phyloP scores from a whole-genome alignment of 805 yeast genomes.

The Lachancea sp. region DNA sequence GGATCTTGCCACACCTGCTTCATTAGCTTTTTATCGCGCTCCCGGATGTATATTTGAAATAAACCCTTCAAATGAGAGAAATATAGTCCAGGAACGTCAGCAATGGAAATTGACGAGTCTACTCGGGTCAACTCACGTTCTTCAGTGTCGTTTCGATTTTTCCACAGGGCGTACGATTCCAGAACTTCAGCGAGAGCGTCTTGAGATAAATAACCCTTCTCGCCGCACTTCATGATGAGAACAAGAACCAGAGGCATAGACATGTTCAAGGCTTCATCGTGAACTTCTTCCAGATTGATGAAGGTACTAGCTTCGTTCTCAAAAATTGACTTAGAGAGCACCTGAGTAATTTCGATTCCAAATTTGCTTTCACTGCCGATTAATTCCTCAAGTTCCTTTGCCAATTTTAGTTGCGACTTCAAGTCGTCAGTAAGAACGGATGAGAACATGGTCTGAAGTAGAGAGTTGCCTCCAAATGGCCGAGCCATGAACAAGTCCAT shows the following conservation, averaged over 20 bases:
- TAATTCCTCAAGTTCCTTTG: conserved; percentile 40
- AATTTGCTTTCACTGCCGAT: conserved; percentile 23
- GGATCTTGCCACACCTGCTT: conserved; percentile 82
- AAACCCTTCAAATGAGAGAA: conserved; percentile 54
- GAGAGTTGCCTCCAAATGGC: conserved; percentile 59
- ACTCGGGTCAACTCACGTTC: conserved; percentile 12
- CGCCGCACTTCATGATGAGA: conserved; percentile 22
- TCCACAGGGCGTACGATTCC: conserved; percentile 28
- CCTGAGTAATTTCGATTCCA: conserved; percentile 23
- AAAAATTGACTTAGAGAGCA: conserved; percentile 31
- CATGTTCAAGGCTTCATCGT: conserved; percentile 28
- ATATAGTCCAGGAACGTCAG: conserved; percentile 32
- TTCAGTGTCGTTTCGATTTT: conserved; percentile 13
- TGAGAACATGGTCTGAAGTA: conserved; percentile 69
- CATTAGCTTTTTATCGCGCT: conserved; percentile 68
- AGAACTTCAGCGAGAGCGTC: conserved; percentile 25
- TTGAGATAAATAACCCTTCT: conserved; percentile 15
- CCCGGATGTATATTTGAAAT: conserved; percentile 57
- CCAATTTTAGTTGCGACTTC: conserved; percentile 50
- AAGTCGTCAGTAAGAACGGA: conserved; percentile 72
- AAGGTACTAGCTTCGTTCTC: conserved; percentile 29
- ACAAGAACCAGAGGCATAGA: conserved; percentile 24
- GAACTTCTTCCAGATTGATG: conserved; percentile 27
- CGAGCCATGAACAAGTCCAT: conserved; percentile 80
- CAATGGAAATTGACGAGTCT: conserved; percentile 17